Percentiles rank a stretch among this genome's conserved stretches.
Conservation (phyloP, 805 yeast genomes). For the Myxozyma vanderwaltii region DNA sequence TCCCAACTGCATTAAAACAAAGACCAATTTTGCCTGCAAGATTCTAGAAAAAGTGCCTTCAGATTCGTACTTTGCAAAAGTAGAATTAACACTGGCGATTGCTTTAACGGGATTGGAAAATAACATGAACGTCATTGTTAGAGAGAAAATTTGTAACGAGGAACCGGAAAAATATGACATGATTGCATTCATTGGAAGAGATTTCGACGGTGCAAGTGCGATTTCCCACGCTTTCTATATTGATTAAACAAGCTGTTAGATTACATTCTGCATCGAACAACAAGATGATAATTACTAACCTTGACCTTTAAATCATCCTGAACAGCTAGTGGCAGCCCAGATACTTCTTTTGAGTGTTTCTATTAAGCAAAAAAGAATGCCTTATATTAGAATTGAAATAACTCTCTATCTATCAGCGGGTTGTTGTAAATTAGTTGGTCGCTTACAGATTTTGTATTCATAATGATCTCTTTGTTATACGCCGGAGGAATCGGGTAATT, state of each 20-base stretch:
- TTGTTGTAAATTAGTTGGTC: not conserved
- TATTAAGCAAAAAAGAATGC: too few species aligned
- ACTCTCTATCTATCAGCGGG: too few species aligned
- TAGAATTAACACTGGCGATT: conserved; percentile 56
- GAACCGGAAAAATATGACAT: conserved; percentile 95
- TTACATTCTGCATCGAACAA: not conserved
- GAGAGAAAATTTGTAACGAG: conserved; percentile 84
- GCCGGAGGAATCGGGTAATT: conserved; percentile 23
- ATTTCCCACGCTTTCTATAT: conserved; percentile 78
- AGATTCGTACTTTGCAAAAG: conserved; percentile 50
- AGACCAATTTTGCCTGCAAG: conserved; percentile 51
- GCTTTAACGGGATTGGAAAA: conserved; percentile 77
- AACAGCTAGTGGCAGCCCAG: conserved; percentile 21
- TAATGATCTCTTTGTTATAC: conserved; percentile 26
- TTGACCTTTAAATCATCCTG: conserved; percentile 32
- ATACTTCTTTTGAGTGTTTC: conserved; percentile 27
- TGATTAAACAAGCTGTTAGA: not conserved
- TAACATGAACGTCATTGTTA: conserved; percentile 84
- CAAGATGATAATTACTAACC: conserved; percentile 11
- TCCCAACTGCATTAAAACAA: conserved; percentile 51
- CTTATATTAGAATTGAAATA: too few species aligned
- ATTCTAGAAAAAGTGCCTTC: conserved; percentile 40
- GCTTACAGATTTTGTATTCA: conserved; percentile 20
- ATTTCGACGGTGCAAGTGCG: conserved; percentile 78
- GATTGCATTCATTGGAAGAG: conserved; percentile 83